These are phyloP conservation scores for Nadsonia starkeyi-henricii DNA, from an alignment of 1,139 yeast genomes.

Conservation along the genomic window DNA sequence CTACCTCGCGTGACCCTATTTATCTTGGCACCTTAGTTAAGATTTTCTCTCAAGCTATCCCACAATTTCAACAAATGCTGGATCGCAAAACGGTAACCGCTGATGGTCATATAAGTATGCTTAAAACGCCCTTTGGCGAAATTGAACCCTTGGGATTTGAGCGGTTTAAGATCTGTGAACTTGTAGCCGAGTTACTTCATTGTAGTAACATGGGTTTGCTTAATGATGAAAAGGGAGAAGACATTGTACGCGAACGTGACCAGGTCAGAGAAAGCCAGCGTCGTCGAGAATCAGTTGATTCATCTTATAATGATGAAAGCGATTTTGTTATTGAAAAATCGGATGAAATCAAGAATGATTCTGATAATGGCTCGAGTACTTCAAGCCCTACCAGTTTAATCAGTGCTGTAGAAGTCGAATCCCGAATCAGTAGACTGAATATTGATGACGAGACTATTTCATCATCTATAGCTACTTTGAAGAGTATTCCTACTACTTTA, in stretches of 20 bases:
- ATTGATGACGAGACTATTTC: neutral
- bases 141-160: conserved; percentile 92
- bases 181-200: conserved; percentile 86
- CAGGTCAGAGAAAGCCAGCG: conserved; percentile 35
- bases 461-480: neutral
- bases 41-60: conserved; percentile 65
- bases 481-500: neutral
- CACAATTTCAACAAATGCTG: conserved; percentile 49
- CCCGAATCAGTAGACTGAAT: neutral
- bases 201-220: conserved; percentile 93
- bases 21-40: conserved; percentile 78
- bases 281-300: neutral
- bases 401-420: neutral
- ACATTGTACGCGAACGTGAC: conserved; percentile 65
- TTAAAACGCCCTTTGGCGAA: conserved; percentile 59
- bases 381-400: neutral
- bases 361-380: neutral
- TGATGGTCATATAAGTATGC: conserved; percentile 18
- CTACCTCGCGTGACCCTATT: conserved; percentile 87
- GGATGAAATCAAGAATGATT: neutral
- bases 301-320: conserved; percentile 23
- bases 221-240: conserved; percentile 75
- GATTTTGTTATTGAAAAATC: conserved; percentile 1
- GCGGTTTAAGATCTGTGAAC: conserved; percentile 85
- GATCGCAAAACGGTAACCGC: conserved; percentile 16